These are phyloP conservation scores for Phytophthora fragariaefolia DNA, from an alignment of 352 stramenopile species.

Conservation along the genomic window DNA sequence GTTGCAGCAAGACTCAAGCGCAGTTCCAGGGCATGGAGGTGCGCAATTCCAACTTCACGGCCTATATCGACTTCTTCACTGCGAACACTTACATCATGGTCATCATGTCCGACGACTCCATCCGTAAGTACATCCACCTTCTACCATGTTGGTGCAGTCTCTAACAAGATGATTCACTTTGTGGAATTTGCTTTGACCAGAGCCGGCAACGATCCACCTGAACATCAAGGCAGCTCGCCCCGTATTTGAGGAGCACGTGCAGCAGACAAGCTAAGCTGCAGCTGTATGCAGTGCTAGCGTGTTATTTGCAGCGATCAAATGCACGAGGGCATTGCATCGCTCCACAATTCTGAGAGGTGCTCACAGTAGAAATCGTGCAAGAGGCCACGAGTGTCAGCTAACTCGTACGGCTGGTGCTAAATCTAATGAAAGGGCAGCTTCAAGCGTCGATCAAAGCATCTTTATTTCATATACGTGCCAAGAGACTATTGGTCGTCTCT, in stretches of 20 bases:
- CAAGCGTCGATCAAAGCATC: slow-evolving; percentile 11
- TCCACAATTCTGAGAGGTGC: not conserved
- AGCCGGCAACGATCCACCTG: slow-evolving; percentile 95
- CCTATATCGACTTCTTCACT: slow-evolving; percentile 99
- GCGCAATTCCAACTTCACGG: slow-evolving; percentile 98
- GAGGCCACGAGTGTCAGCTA: slow-evolving; percentile 4
- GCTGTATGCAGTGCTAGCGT: not conserved
- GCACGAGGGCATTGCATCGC: not conserved
- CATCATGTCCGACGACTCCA: slow-evolving; percentile 94
- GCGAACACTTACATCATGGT: slow-evolving; percentile 99
- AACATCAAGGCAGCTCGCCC: slow-evolving; percentile 97
- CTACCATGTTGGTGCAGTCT: slow-evolving; percentile 25
- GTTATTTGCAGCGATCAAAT: not conserved
- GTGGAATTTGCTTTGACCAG: slow-evolving; percentile 35
- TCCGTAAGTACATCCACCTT: slow-evolving; percentile 54
- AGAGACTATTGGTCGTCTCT: slow-evolving; percentile 10
- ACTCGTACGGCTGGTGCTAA: slow-evolving; percentile 7
- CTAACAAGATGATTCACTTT: slow-evolving; percentile 5
- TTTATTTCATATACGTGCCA: slow-evolving; percentile 24
- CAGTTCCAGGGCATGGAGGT: slow-evolving; percentile 98
- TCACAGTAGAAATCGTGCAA: slow-evolving; percentile 4
- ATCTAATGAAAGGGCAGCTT: slow-evolving; percentile 24
- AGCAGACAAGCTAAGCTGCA: slow-evolving; percentile 82
- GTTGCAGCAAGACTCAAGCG: slow-evolving; percentile 97
- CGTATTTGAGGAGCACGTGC: slow-evolving; percentile 97